Evolutionary conservation across 2,329 filamentous ascomycete genomes (phyloP).

Genomic region (Curvularia hawaiiensis): DNA sequence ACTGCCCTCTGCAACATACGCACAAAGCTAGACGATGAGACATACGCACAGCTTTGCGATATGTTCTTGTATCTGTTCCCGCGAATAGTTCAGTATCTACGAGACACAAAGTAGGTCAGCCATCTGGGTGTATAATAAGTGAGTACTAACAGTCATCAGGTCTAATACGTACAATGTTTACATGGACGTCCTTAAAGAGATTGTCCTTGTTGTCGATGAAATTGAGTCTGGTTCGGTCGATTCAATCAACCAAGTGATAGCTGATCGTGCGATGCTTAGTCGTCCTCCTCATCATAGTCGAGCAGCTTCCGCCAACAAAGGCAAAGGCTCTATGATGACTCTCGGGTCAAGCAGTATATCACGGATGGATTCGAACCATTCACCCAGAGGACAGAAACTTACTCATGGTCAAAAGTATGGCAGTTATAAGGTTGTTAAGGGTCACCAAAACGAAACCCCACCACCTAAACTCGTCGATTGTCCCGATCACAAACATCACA

Average conservation of each 20-base stretch:
- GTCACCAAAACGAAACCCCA: not conserved
- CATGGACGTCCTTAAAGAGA: not conserved
- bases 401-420: not conserved
- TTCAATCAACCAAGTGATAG: not conserved
- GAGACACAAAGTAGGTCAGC: not conserved
- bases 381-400: not conserved
- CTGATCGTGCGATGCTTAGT: not conserved
- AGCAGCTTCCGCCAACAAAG: not conserved
- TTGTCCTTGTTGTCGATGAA: not conserved
- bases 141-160: not conserved
- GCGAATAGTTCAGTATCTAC: not conserved
- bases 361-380: not conserved
- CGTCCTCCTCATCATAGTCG: not conserved
- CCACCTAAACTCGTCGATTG: not conserved
- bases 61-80: not conserved
- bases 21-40: not conserved
- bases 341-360: not conserved
- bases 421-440: not conserved
- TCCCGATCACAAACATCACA: not conserved
- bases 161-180: not conserved
- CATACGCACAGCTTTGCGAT: not conserved
- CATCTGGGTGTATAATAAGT: too few species aligned
- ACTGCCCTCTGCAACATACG: not conserved
- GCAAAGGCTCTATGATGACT: not conserved
- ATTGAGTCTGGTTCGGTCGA: not conserved